phyloP scores from a whole-genome alignment of 1,284 basidiomycete species.

The Cryptococcus sp. region DNA sequence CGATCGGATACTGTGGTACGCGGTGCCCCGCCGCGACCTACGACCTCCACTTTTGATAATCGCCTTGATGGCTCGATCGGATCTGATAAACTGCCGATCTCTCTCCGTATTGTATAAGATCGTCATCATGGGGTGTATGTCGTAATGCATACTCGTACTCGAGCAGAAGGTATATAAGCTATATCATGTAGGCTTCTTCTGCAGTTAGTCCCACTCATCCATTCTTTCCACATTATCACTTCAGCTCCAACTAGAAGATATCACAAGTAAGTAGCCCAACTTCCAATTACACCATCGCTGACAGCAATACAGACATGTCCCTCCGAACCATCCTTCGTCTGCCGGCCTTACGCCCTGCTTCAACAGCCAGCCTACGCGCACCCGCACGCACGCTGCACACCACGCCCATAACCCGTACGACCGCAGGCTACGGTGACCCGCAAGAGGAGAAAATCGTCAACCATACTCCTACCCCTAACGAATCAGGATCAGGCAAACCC shows the following conservation, averaged over 20 bases:
- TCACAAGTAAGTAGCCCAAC: neutral
- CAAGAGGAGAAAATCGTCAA: slow-evolving; percentile 37
- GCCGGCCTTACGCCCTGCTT: neutral
- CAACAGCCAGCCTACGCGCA: too few species aligned
- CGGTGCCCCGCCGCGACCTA: too few species aligned
- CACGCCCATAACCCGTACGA: slow-evolving; percentile 15
- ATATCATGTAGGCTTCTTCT: too few species aligned
- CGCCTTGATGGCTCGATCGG: neutral
- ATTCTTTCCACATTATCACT: neutral
- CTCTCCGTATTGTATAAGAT: too few species aligned
- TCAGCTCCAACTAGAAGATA: neutral
- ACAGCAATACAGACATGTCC: slow-evolving; percentile 11
- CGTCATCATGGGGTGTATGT: too few species aligned
- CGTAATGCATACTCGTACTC: too few species aligned
- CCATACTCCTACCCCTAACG: slow-evolving; percentile 26
- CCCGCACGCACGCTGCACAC: slow-evolving; percentile 12
- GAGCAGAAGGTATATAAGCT: neutral
- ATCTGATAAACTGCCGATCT: slow-evolving; percentile 11
- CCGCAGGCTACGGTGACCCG: slow-evolving; percentile 42
- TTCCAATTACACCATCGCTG: too few species aligned
- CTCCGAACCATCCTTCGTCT: slow-evolving; percentile 10
- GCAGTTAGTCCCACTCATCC: slow-evolving; percentile 9
- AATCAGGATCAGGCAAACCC: slow-evolving; percentile 1
- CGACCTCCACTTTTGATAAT: too few species aligned
- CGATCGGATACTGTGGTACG: too few species aligned